Base-by-base conservation (phyloP, 75 land plant species). In the Adiantum capillusveneris region DNA sequence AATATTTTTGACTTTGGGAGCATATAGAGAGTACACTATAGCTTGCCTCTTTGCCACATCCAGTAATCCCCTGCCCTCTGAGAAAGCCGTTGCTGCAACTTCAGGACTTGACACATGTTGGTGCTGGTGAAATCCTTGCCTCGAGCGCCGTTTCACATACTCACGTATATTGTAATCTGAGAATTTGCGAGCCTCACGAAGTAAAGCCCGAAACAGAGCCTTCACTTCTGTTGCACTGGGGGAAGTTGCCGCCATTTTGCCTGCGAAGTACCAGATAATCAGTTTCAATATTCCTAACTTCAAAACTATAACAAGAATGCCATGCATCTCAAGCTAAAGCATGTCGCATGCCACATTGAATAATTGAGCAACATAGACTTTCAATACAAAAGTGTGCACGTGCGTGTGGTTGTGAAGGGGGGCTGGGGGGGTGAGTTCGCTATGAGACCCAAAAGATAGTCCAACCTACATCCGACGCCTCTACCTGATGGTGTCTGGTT, bases 111-210 rank as follows among this genome's bases (percentile, higher is more conserved):
- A 39, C 27, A 75, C 64, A 30, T 21, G 26, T 22, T 26, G 62
- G 36, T 80, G 69, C 7, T 79, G 60, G 20, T 74, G 76, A 52
- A 87, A 90, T 2, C 76, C 88, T 37, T 79, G 84, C 46, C 64
- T 43, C 25, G 93, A 57, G 11, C 88, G 55, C 58, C 85, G 71
- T 65, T 68, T 77, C 52, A 75, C 64, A 69, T 90, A 90, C 63
- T 90, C 96, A 37, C 96, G 65, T 14, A 90, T 62, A 72, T 90
- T 90, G 79, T 90, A 90, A 70, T 90, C 92, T 21, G 68, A 9
- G 67, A 87, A 87, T 42, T 62, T 70, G 0, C 79, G 69, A 21
- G 88, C 85, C 44, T 77, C 68, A 6, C 83, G 69, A 19, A 86
- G 65, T 11, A 90, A 66, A 0, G 85, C 75, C 13, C 83, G 68